Percentiles rank a stretch among this genome's conserved stretches.
phyloP scores from a whole-genome alignment of 2,329 filamentous ascomycete species.

The Calonectria pauciramosa region DNA sequence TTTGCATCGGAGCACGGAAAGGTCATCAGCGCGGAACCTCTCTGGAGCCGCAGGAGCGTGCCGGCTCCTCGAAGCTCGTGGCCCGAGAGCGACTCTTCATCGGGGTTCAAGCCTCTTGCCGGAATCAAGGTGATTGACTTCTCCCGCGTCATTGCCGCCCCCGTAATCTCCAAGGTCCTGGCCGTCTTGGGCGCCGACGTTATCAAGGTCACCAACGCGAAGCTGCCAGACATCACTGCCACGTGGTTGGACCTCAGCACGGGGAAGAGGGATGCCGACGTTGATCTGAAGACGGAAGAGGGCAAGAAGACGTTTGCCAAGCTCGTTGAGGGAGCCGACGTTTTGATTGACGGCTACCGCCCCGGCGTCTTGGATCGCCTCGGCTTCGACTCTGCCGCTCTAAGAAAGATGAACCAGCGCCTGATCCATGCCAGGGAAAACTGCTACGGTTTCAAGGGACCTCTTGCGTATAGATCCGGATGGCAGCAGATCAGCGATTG shows the following conservation, averaged over 20 bases:
- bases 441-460: slow-evolving; percentile 53
- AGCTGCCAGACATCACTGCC: slow-evolving; percentile 48
- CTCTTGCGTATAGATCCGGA: slow-evolving; percentile 48
- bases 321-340: slow-evolving; percentile 49
- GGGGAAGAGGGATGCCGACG: slow-evolving; percentile 50
- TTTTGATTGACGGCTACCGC: slow-evolving; percentile 53
- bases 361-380: slow-evolving; percentile 48
- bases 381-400: slow-evolving; percentile 43
- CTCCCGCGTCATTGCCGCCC: slow-evolving; percentile 52
- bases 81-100: slow-evolving; percentile 21
- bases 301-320: slow-evolving; percentile 36
- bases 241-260: slow-evolving; percentile 51
- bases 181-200: slow-evolving; percentile 52
- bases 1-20: slow-evolving; percentile 40
- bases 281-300: slow-evolving; percentile 48
- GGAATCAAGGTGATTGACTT: slow-evolving; percentile 53
- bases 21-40: slow-evolving; percentile 16
- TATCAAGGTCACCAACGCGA: slow-evolving; percentile 49
- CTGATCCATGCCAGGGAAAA: slow-evolving; percentile 53
- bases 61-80: slow-evolving; percentile 38
- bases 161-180: slow-evolving; percentile 49
- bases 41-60: slow-evolving; percentile 7
- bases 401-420: slow-evolving; percentile 36
- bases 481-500: slow-evolving; percentile 57
- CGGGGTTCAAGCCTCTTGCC: slow-evolving; percentile 43